Evolutionary conservation across 2,329 filamentous ascomycete species (phyloP), one percentile per base, ranked within the genome.

Genomic region (Colletotrichum chrysophilum): DNA sequence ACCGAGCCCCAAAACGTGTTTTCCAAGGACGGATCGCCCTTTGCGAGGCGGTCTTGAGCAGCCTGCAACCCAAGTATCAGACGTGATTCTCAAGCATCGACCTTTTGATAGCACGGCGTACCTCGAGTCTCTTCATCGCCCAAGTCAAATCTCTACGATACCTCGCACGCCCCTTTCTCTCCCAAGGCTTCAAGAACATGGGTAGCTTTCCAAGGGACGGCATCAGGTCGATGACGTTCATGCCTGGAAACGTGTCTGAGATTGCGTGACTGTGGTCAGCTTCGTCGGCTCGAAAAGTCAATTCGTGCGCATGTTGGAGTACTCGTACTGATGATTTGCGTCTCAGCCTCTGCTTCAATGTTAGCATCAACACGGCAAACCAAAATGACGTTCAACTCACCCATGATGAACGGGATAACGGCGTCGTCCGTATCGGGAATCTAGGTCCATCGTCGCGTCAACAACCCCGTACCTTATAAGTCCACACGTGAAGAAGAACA

Each of bases 201-300:
- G 71, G 65, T 0, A 73, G 26, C 18, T 55, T 73, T 4, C 65
- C 71, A 5, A 73, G n/a, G 1, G 56, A 32, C 14, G 71, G 71
- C 3, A 43, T 9, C 30, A 69, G 24, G 3, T 69, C 71, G 5
- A 69, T 73, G 6, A 73, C 24, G 4, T 73, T 73, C 16, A 43
- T 30, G 9, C 71, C 71, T 0, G 71, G 71, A 12, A 69, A 69
- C 2, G 65, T 73, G 10, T 73, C 65, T 70, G n/a, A n/a, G 4
- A 10, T 58, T 58, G n/a, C 5, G 14, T 10, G 7, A 21, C 2
- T 34, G n/a, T 4, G 6, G 21, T 38, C 61, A 64, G 61, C 21
- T 3, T 21, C 5, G 4, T 30, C 2, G 16, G 6, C 24, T 14
- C 28, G 21, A n/a, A 34, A 0, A 14, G 28, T 3, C 0, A n/a